phyloP scores from a whole-genome alignment of 2,329 filamentous ascomycete genomes.

The Penicillium rolfsii region DNA sequence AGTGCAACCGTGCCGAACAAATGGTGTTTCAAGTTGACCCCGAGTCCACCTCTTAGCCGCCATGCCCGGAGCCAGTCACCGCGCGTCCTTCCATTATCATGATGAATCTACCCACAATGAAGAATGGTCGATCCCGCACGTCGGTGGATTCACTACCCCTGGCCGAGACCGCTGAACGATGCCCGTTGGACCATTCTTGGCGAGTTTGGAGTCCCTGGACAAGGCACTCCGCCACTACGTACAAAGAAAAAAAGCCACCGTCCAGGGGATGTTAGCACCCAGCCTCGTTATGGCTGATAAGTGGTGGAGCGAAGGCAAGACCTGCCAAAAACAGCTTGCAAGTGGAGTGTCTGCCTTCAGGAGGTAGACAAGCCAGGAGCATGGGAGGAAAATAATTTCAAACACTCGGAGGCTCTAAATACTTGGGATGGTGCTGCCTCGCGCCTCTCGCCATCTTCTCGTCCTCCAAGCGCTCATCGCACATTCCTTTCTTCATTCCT shows the following conservation, averaged over 20 bases:
- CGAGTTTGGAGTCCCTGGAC: not conserved
- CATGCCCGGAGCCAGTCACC: conserved; percentile 4
- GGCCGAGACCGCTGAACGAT: conserved; percentile 7
- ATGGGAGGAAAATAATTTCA: not conserved
- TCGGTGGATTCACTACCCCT: conserved; percentile 1
- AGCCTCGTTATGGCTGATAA: not conserved
- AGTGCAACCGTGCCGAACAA: not conserved
- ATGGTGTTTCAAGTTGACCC: conserved; percentile 17
- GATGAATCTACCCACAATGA: conserved; percentile 13
- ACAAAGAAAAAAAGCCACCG: not conserved
- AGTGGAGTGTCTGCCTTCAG: conserved; percentile 3
- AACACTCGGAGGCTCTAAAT: conserved; percentile 18
- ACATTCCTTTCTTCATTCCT: conserved; percentile 20
- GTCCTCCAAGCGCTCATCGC: conserved; percentile 22
- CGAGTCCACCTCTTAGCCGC: conserved; percentile 13
- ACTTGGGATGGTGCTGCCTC: conserved; percentile 13
- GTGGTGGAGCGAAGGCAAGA: not conserved
- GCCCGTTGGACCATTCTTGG: not conserved
- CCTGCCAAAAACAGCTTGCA: not conserved
- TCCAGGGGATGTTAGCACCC: not conserved
- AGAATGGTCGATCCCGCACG: conserved; percentile 18
- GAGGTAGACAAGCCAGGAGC: conserved; percentile 2
- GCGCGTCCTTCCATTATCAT: not conserved
- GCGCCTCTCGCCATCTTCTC: conserved; percentile 12
- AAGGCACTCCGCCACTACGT: not conserved